These are phyloP conservation scores for Saprolegnia parasitica DNA, from an alignment of 352 stramenopile genomes.

Conservation along the genomic window DNA sequence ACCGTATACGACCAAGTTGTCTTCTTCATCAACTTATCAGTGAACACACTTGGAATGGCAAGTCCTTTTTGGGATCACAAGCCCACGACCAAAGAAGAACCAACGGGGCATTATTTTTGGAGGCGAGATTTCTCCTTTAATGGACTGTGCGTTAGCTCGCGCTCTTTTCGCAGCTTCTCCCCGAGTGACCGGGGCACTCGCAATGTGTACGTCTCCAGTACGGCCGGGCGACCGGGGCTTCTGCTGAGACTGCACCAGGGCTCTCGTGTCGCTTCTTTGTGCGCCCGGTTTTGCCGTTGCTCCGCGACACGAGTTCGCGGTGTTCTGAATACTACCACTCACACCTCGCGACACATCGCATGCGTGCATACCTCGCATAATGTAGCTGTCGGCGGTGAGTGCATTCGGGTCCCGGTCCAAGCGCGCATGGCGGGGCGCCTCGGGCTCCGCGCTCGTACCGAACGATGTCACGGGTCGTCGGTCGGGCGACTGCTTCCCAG, in stretches of 20 bases:
- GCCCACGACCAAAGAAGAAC: no score
- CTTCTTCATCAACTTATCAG: no score
- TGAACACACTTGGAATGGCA: no score
- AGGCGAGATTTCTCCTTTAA: neutral
- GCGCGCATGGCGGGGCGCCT: slow-evolving; percentile 1
- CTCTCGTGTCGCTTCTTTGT: neutral
- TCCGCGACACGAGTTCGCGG: neutral
- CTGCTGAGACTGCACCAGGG: neutral
- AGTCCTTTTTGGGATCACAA: no score
- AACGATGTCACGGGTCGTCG: slow-evolving; percentile 13
- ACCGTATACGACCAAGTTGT: no score
- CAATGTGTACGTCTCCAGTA: slow-evolving; percentile 16
- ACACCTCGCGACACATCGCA: neutral
- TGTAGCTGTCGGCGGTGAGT: neutral
- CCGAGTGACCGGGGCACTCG: neutral
- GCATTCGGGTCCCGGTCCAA: slow-evolving; percentile 5
- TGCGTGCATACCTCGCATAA: neutral
- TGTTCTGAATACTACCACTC: neutral
- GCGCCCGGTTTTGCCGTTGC: neutral
- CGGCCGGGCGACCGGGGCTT: neutral
- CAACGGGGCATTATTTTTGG: neutral
- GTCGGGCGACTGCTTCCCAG: neutral
- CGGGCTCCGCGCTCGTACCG: slow-evolving; percentile 4
- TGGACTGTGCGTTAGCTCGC: neutral
- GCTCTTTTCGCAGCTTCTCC: neutral